Conservation (phyloP, 257 asterid species). For the Petunia secreta region DNA sequence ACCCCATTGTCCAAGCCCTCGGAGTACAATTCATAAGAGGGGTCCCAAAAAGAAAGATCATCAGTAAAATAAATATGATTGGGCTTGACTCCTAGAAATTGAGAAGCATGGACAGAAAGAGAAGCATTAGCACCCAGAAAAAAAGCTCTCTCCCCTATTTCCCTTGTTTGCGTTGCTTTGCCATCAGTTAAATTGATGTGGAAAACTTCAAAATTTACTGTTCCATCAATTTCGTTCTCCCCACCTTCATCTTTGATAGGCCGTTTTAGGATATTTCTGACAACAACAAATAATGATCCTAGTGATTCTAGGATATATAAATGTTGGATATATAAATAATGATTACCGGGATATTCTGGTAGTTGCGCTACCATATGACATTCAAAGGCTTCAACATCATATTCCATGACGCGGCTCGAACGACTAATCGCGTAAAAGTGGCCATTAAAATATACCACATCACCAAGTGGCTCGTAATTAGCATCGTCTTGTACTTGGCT, state of each 20-base stretch:
- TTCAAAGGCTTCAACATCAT: neutral
- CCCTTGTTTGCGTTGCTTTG: neutral
- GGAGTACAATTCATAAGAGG: neutral
- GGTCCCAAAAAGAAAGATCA: neutral
- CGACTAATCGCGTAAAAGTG: neutral
- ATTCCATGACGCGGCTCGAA: neutral
- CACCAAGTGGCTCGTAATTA: neutral
- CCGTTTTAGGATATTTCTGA: neutral
- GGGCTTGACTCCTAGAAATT: neutral
- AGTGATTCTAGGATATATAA: neutral
- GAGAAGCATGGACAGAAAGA: neutral
- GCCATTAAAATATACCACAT: neutral
- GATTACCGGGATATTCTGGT: no score
- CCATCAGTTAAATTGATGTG: neutral
- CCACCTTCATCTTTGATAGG: neutral
- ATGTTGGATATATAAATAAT: no score
- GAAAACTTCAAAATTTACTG: neutral
- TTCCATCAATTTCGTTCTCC: neutral
- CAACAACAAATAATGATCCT: neutral
- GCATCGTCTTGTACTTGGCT: no score
- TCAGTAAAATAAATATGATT: neutral
- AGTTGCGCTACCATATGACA: neutral
- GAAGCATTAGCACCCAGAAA: neutral
- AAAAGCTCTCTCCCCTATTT: neutral
- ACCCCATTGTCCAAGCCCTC: neutral